Conservation (phyloP, 495 filamentous ascomycete species). For the Hypomontagnella monticulosa region DNA sequence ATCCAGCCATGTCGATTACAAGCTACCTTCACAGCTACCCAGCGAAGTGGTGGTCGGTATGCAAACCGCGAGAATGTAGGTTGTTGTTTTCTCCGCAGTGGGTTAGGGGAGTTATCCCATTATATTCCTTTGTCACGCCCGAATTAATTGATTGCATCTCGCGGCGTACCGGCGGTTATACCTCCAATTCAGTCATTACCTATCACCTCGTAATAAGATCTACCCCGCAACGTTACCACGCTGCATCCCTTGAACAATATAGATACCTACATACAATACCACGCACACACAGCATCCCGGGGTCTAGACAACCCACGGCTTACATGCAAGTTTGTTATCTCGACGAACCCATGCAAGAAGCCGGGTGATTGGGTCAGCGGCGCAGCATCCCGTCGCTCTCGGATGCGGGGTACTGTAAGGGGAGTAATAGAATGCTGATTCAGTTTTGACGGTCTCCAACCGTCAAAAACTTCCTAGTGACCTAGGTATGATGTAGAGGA, state of each 20-base stretch:
- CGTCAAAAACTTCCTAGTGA: no score
- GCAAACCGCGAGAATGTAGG: not conserved
- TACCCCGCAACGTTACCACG: slow-evolving; percentile 40
- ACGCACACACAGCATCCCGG: slow-evolving; percentile 4
- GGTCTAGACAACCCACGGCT: slow-evolving; percentile 12
- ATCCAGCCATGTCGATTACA: slow-evolving; percentile 16
- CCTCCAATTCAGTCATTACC: no score
- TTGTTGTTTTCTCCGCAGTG: slow-evolving; percentile 14
- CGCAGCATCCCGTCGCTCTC: slow-evolving; percentile 24
- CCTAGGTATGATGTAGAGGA: no score
- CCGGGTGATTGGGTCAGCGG: slow-evolving; percentile 29
- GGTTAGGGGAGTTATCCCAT: not conserved
- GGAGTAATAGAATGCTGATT: no score
- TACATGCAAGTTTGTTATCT: slow-evolving; percentile 27
- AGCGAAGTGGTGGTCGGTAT: not conserved
- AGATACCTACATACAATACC: slow-evolving; percentile 26
- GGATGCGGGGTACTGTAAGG: slow-evolving; percentile 40
- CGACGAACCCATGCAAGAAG: slow-evolving; percentile 12
- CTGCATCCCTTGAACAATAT: slow-evolving; percentile 13
- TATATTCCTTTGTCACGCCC: slow-evolving; percentile 26
- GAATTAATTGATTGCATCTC: not conserved
- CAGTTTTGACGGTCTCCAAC: slow-evolving; percentile 7
- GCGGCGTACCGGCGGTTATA: not conserved
- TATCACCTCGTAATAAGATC: slow-evolving; percentile 12
- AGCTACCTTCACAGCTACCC: not conserved